These are phyloP conservation scores for Pezicula neosporulosa DNA, from an alignment of 2,329 filamentous ascomycete species.

Conservation along the genomic window DNA sequence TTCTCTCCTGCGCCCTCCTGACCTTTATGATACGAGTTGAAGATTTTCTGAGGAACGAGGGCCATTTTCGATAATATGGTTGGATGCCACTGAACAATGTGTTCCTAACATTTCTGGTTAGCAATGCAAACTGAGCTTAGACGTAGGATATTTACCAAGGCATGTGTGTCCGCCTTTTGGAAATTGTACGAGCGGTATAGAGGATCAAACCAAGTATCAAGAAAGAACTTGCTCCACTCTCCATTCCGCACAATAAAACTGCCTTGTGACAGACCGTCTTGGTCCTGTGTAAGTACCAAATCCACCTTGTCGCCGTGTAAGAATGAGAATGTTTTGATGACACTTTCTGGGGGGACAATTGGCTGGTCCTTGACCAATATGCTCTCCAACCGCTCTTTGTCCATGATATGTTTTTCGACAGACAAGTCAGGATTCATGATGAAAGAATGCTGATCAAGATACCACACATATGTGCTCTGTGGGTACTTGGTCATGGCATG, in stretches of 20 bases:
- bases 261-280: constrained; percentile 69
- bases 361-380: constrained; percentile 83
- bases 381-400: constrained; percentile 62
- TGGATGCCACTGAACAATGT: constrained; percentile 93
- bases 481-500: constrained; percentile 83
- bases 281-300: constrained; percentile 81
- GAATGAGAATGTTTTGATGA: constrained; percentile 90
- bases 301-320: constrained; percentile 76
- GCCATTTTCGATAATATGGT: constrained; percentile 89
- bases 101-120: constrained; percentile 53
- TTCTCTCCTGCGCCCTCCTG: constrained; percentile 34
- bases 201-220: constrained; percentile 96
- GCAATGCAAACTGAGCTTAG: not conserved
- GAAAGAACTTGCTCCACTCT: constrained; percentile 87
- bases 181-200: constrained; percentile 94
- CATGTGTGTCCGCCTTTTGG: constrained; percentile 89
- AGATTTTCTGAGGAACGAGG: constrained; percentile 77
- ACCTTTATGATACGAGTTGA: constrained; percentile 71
- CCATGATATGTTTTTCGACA: constrained; percentile 69
- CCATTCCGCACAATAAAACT: constrained; percentile 81
- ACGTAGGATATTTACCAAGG: constrained; percentile 59
- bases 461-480: constrained; percentile 79
- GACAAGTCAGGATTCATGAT: constrained; percentile 79
- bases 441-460: constrained; percentile 77
- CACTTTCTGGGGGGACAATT: constrained; percentile 90